phyloP scores from a whole-genome alignment of 257 asterid species.

The Nemophila menziesii region DNA sequence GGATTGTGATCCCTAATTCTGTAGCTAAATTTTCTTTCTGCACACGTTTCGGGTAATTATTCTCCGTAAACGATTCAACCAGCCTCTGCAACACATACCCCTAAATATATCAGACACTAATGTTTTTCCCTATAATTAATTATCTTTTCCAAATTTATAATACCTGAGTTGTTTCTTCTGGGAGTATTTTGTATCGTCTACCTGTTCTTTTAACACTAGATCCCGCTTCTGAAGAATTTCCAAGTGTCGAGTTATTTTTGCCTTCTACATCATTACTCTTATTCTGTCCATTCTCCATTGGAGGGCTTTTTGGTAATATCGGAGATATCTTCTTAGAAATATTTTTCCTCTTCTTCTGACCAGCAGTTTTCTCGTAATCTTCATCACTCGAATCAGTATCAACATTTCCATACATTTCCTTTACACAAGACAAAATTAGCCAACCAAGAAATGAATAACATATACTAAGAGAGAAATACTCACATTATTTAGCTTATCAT shows the following conservation, averaged over 20 bases:
- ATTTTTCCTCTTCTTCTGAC: conserved; percentile 37
- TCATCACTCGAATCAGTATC: conserved; percentile 90
- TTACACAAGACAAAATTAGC: conserved; percentile 7
- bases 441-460: conserved; percentile 8
- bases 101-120: no score
- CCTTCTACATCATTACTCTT: conserved; percentile 20
- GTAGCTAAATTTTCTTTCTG: conserved; percentile 57
- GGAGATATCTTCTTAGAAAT: conserved; percentile 22
- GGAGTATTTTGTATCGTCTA: conserved; percentile 38
- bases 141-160: no score
- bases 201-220: conserved; percentile 28
- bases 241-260: conserved; percentile 11
- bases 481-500: conserved; percentile 70
- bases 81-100: conserved; percentile 63
- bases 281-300: conserved; percentile 13
- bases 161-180: conserved; percentile 66
- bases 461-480: conserved; percentile 21
- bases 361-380: conserved; percentile 47
- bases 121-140: no score
- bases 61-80: conserved; percentile 48
- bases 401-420: conserved; percentile 77
- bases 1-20: conserved; percentile 51
- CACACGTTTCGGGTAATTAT: conserved; percentile 61
- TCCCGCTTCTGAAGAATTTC: conserved; percentile 20
- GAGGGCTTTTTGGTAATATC: conserved; percentile 19